These are phyloP conservation scores for Calonectria hongkongensis DNA, from an alignment of 2,329 filamentous ascomycete genomes.

Conservation along the genomic window DNA sequence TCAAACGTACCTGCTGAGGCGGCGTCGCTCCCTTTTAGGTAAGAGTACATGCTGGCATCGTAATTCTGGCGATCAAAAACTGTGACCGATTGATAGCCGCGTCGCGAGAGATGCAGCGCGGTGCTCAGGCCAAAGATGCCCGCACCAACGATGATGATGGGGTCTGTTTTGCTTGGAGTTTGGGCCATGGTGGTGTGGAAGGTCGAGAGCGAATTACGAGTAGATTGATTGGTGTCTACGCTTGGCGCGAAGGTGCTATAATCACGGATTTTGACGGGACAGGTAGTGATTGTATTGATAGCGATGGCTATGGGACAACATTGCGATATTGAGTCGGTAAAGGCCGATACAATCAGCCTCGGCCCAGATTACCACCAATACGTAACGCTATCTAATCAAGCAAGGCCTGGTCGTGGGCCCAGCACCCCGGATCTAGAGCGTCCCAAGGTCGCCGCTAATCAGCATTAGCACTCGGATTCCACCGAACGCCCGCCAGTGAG, in stretches of 20 bases:
- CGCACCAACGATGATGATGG: conserved; percentile 41
- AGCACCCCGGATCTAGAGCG: neutral
- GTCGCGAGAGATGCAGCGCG: conserved; percentile 55
- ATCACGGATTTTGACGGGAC: conserved; percentile 8
- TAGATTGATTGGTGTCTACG: neutral
- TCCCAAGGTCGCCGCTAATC: neutral
- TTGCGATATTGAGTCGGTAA: neutral
- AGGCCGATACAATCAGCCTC: conserved; percentile 1
- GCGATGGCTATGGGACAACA: neutral
- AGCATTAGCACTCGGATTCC: conserved; percentile 36
- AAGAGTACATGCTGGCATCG: conserved; percentile 63
- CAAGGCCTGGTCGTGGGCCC: neutral
- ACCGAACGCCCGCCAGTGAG: conserved; percentile 23
- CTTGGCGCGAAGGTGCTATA: neutral
- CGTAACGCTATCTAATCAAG: conserved; percentile 16
- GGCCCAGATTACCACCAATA: neutral
- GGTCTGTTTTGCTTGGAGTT: conserved; percentile 32
- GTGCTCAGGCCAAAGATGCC: conserved; percentile 60
- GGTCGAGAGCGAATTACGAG: neutral
- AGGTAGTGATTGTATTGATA: conserved; percentile 9
- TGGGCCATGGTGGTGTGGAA: conserved; percentile 14
- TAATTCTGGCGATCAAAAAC: conserved; percentile 69
- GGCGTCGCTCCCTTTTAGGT: conserved; percentile 61
- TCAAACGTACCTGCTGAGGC: conserved; percentile 62
- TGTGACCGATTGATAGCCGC: conserved; percentile 68